Conservation (phyloP, 2,329 filamentous ascomycete species). For the Alternaria infectoria region DNA sequence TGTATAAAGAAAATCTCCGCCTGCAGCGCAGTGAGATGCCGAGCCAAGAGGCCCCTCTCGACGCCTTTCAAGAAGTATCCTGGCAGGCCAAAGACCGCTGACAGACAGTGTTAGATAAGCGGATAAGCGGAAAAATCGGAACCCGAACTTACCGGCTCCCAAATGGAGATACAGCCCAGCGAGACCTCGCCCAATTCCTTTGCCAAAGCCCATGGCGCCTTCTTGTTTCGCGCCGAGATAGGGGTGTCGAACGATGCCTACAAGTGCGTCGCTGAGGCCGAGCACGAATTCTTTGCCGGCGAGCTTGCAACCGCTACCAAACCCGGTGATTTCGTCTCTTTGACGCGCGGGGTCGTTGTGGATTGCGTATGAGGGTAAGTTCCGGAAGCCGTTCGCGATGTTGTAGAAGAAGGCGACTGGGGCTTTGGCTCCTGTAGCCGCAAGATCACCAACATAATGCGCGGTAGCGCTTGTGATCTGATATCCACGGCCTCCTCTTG, state of each 20-base stretch:
- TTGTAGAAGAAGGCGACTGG: slow-evolving; percentile 30
- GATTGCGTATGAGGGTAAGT: slow-evolving; percentile 22
- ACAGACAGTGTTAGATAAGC: not conserved
- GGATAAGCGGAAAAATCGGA: not conserved
- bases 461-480: slow-evolving; percentile 22
- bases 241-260: slow-evolving; percentile 78
- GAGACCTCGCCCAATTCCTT: slow-evolving; percentile 40
- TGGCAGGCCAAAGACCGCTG: slow-evolving; percentile 15
- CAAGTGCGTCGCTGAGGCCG: slow-evolving; percentile 77
- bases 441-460: slow-evolving; percentile 20
- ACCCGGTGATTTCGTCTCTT: slow-evolving; percentile 59
- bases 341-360: slow-evolving; percentile 19
- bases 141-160: not conserved
- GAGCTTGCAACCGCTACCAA: slow-evolving; percentile 74
- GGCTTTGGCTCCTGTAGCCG: slow-evolving; percentile 14
- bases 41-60: slow-evolving; percentile 7
- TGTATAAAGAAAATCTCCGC: slow-evolving; percentile 18
- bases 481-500: slow-evolving; percentile 15
- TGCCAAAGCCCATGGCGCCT: slow-evolving; percentile 63
- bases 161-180: not conserved
- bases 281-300: slow-evolving; percentile 74
- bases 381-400: slow-evolving; percentile 26
- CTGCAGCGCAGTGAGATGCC: slow-evolving; percentile 17
- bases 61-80: slow-evolving; percentile 20
- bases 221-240: slow-evolving; percentile 68